Conservation (phyloP, 2,329 filamentous ascomycete genomes). For the Phialemoniopsis sp. region DNA sequence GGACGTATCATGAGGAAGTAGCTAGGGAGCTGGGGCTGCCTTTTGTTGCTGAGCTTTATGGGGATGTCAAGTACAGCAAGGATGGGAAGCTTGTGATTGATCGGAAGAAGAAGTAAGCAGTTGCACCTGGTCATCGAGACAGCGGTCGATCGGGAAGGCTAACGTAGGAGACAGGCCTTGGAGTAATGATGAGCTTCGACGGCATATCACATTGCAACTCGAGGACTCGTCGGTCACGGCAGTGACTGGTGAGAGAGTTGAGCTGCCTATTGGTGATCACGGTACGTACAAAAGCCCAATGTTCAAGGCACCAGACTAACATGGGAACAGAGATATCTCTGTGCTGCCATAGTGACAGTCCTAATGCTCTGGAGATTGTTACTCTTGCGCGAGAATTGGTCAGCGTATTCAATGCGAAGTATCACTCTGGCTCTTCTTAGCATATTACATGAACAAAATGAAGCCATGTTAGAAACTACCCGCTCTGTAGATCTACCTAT, state of each 20-base stretch:
- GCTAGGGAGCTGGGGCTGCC: constrained; percentile 14
- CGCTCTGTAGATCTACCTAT: no score
- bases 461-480: no score
- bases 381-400: constrained; percentile 29
- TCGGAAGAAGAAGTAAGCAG: constrained; percentile 58
- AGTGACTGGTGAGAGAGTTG: constrained; percentile 30
- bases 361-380: constrained; percentile 37
- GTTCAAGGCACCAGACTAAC: no score
- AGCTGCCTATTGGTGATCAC: constrained; percentile 32
- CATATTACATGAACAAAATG: no score
- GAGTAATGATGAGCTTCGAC: constrained; percentile 30
- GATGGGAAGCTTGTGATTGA: constrained; percentile 21
- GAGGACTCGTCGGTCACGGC: constrained; percentile 33
- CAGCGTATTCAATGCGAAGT: constrained; percentile 40
- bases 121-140: no score
- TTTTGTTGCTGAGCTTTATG: constrained; percentile 19
- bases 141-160: no score
- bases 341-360: constrained; percentile 42
- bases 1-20: constrained; percentile 16
- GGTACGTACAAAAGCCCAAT: no score
- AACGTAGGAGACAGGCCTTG: no score
- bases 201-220: constrained; percentile 33
- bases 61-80: constrained; percentile 17
- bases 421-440: no score
- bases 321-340: no score